Evolutionary conservation across 23 red algal species (phyloP).

Genomic region (Gracilaria gracilis): DNA sequence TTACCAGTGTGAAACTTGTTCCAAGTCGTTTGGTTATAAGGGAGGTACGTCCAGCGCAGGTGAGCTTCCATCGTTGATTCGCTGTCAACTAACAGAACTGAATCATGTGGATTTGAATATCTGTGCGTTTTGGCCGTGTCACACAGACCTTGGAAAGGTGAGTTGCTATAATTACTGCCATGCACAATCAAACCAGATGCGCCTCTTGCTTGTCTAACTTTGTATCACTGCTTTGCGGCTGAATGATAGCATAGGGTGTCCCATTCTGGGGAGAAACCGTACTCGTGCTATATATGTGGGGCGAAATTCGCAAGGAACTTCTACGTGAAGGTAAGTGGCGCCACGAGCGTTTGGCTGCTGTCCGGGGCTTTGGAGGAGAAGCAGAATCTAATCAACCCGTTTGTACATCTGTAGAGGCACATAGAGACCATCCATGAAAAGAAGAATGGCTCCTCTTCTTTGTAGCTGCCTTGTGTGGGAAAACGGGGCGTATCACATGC

Average conservation of each 20-base stretch:
- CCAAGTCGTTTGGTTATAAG: constrained; percentile 59
- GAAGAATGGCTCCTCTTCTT: neutral
- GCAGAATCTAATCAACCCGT: neutral
- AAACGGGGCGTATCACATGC: neutral
- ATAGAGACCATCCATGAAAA: constrained; percentile 50
- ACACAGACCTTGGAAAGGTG: constrained; percentile 46
- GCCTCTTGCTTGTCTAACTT: neutral
- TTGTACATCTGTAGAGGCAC: constrained; percentile 14
- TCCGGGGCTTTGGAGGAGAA: neutral
- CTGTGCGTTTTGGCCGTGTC: neutral
- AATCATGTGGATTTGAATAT: neutral
- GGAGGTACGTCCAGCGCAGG: constrained; percentile 42
- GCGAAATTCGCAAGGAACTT: constrained; percentile 57
- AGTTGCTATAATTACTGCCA: neutral
- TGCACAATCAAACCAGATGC: neutral
- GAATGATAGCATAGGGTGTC: constrained; percentile 36
- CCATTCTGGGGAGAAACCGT: constrained; percentile 49
- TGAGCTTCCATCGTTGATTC: no score
- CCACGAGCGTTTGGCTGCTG: neutral
- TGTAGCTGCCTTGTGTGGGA: neutral
- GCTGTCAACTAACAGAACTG: no score
- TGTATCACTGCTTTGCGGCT: neutral
- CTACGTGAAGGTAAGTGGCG: constrained; percentile 46
- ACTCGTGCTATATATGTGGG: constrained; percentile 59
- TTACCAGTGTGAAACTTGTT: constrained; percentile 36